Percentiles rank a stretch among this genome's conserved stretches.
Conservation (phyloP, 2,329 filamentous ascomycete species). For the Ophiobolus disseminans region DNA sequence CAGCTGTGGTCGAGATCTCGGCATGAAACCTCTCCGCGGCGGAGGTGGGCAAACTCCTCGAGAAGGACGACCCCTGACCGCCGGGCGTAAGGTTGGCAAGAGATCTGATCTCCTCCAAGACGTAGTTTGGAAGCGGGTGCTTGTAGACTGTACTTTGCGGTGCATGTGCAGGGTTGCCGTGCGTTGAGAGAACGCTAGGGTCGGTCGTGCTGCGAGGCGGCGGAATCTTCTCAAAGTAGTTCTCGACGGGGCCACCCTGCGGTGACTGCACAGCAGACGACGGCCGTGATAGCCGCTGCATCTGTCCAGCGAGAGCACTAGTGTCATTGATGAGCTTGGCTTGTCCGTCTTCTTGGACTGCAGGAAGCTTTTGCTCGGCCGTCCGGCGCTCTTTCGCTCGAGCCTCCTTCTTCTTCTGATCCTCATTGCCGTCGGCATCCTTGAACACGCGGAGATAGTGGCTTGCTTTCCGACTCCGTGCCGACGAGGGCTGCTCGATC, state of each 20-base stretch:
- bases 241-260: conserved; percentile 21
- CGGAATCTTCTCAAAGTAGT: conserved; percentile 37
- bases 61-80: conserved; percentile 56
- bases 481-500: conserved; percentile 60
- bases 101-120: conserved; percentile 65
- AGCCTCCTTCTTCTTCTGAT: conserved; percentile 59
- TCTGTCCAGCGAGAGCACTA: conserved; percentile 25
- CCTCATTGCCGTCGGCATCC: conserved; percentile 64
- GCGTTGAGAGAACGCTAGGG: conserved; percentile 4
- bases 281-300: conserved; percentile 29
- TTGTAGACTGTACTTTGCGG: conserved; percentile 9
- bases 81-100: conserved; percentile 60
- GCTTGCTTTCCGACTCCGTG: conserved; percentile 69
- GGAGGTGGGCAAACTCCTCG: conserved; percentile 57
- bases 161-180: conserved; percentile 1
- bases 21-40: conserved; percentile 44
- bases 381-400: conserved; percentile 48
- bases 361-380: conserved; percentile 37
- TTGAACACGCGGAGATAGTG: conserved; percentile 71
- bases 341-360: conserved; percentile 34
- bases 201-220: conserved; percentile 16
- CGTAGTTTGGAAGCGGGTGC: conserved; percentile 53
- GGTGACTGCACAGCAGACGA: conserved; percentile 40
- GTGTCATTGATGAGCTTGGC: conserved; percentile 13
- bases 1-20: conserved; percentile 21